Evolutionary conservation across 2,329 filamentous ascomycete species (phyloP), one percentile per base, ranked within the genome.

Genomic region (Huntiella moniliformis): DNA sequence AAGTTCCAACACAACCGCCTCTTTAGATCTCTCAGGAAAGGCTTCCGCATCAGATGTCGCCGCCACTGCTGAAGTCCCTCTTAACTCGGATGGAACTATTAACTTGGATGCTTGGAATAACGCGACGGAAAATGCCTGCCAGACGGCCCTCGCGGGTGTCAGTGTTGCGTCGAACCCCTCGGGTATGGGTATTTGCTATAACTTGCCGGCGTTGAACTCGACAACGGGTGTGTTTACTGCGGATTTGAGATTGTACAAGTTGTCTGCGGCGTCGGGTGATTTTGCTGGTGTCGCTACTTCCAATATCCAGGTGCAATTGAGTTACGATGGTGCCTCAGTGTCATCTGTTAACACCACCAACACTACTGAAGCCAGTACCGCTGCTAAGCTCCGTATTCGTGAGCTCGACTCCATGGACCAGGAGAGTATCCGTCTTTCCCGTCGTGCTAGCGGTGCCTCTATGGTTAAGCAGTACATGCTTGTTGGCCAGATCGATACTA

Each of bases 151-250:
- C 13, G 58, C 60, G 2, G 57, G 61, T 18, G 65, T 85, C 42
- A 63, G 65, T 11, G 63, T 68, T 50, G 72, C 76, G 37, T 70
- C 72, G 17, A 88, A 87, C 53, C 80, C 81, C 4, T 79, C 81
- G 7, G 84, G 84, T 43, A 73, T 84, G 41, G 79, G 79, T 49
- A 73, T 83, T 41, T 92, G 84, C 69, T 91, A 88, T 64, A 92
- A 91, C 58, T 61, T 92, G 17, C 77, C 79, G 0, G 74, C 73
- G 35, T 68, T 85, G 48, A 71, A 88, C 61, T 74, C 72, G 53
- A 60, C 60, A 4, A 77, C 72, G 0, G 82, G 82, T 28, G 64
- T 75, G 12, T 91, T 91, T 57, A 73, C 82, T 60, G 82, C 82
- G 28, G 83, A 91, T 57, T 60, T 91, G 43, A 70, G 82, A 45